phyloP scores from a whole-genome alignment of 1,139 yeast genomes.

The Pichia inconspicua region DNA sequence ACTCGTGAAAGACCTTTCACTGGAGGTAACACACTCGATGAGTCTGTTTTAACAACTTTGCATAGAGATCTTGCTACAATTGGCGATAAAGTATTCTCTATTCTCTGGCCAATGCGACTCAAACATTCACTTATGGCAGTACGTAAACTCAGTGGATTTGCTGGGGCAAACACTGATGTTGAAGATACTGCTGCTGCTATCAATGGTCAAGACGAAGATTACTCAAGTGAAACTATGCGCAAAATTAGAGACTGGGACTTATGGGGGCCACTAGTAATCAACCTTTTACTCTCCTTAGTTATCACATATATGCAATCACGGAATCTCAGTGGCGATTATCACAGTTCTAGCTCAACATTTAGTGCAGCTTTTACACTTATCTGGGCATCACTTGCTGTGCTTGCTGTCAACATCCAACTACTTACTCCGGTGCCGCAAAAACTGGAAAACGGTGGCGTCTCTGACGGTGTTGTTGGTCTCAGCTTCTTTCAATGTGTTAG shows the following conservation, averaged over 20 bases:
- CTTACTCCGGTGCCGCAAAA: constrained; percentile 35
- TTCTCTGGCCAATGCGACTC: constrained; percentile 54
- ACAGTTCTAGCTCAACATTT: constrained; percentile 39
- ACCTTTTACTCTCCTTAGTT: constrained; percentile 53
- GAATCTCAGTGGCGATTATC: constrained; percentile 14
- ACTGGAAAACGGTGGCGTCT: constrained; percentile 22
- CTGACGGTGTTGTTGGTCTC: constrained; percentile 26
- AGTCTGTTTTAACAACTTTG: constrained; percentile 65
- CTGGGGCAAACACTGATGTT: constrained; percentile 29
- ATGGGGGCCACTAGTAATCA: constrained; percentile 83
- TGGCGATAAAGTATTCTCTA: constrained; percentile 55
- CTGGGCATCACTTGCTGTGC: constrained; percentile 49
- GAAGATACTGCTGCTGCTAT: constrained; percentile 1
- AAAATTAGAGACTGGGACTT: constrained; percentile 68
- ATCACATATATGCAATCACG: constrained; percentile 34
- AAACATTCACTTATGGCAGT: constrained; percentile 23
- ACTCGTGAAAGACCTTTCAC: constrained; percentile 65
- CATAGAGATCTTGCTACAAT: constrained; percentile 61
- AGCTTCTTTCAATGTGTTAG: constrained; percentile 73
- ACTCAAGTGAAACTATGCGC: constrained; percentile 27
- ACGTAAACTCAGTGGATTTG: constrained; percentile 26
- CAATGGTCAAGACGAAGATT: constrained; percentile 17
- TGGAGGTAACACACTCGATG: constrained; percentile 83
- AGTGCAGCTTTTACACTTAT: constrained; percentile 56
- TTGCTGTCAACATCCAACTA: constrained; percentile 63